Base-by-base conservation (phyloP, 306 rosid genomes). In the Gastrolobium bilobum region DNA sequence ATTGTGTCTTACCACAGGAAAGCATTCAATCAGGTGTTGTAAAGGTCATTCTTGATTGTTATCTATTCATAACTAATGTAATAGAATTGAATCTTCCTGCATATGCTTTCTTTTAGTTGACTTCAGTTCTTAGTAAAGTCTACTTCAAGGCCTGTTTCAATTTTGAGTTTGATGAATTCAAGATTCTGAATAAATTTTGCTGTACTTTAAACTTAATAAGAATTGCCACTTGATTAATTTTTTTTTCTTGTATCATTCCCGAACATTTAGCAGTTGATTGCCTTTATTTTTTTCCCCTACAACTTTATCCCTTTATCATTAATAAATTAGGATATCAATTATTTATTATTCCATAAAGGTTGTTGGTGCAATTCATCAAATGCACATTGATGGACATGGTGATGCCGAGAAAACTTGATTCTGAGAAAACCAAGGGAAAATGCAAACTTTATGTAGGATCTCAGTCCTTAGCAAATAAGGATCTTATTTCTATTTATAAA, bases 331-430 rank as follows among this genome's bases (percentile, higher is more conserved):
- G 26, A 20, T 20, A 20, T 20, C 26, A 20, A 20, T 20, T 20
- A 20, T 20, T 20, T 20, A 20, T 20, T 20, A 20, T 20, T 20
- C 26, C 26, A 20, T 20, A 20, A 20, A 91, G 97, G 91, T 86
- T 84, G 94, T 91, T 1, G 97, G 97, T 46, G 83, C 91, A 30
- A 88, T 90, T 74, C 92, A 89, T 75, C 94, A 88, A 71, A 88
- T 91, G 97, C 94, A 91, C 34, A 72, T 89, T 75, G 94, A 89
- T 56, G 97, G 87, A 61, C 39, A 84, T 39, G 90, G 84, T 42
- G 86, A 72, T 64, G 31, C 74, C 29, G 91, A 84, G 71, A 68
- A 61, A 81, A 82, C 77, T 53, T 38, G 96, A 91, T 76, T 78
- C 94, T 73, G 94, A 91, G 2, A 91, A 88, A 82, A 26, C 52